These are phyloP conservation scores for Mycena polygramma DNA, from an alignment of 768 basidiomycete genomes.

Conservation along the genomic window DNA sequence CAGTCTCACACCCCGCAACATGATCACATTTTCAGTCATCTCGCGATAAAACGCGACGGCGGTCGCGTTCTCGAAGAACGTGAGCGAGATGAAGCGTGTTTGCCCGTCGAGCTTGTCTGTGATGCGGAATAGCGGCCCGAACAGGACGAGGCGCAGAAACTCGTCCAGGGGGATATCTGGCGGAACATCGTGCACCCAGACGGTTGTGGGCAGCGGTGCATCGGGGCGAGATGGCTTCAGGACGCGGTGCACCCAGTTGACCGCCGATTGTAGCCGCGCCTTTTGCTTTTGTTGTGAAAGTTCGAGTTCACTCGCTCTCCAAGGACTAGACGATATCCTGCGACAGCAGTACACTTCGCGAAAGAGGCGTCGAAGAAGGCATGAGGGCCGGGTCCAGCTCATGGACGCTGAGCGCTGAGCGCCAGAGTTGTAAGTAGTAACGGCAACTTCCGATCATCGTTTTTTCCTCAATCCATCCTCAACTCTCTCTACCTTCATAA, in stretches of 20 bases:
- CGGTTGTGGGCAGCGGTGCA: conserved; percentile 1
- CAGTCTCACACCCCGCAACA: conserved; percentile 5
- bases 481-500: no score
- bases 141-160: conserved; percentile 18
- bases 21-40: conserved; percentile 13
- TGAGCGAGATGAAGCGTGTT: conserved; percentile 14
- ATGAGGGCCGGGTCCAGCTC: conserved; percentile 10
- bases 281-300: background rate
- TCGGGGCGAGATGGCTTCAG: background rate
- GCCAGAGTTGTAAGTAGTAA: no score
- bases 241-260: conserved; percentile 36
- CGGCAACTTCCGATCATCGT: background rate
- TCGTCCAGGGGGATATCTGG: conserved; percentile 4
- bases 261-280: background rate
- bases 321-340: background rate
- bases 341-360: background rate
- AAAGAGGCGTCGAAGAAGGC: background rate
- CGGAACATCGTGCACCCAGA: conserved; percentile 10
- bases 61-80: conserved; percentile 18
- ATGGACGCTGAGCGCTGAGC: no score
- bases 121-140: conserved; percentile 19
- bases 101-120: background rate
- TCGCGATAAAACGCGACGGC: conserved; percentile 25
- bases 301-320: background rate
- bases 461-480: no score